A percentile compares a stretch with the other conserved stretches of the same genome.
phyloP scores from a whole-genome alignment of 108 stramenopile species.

The Nannochloropsis oceanica region DNA sequence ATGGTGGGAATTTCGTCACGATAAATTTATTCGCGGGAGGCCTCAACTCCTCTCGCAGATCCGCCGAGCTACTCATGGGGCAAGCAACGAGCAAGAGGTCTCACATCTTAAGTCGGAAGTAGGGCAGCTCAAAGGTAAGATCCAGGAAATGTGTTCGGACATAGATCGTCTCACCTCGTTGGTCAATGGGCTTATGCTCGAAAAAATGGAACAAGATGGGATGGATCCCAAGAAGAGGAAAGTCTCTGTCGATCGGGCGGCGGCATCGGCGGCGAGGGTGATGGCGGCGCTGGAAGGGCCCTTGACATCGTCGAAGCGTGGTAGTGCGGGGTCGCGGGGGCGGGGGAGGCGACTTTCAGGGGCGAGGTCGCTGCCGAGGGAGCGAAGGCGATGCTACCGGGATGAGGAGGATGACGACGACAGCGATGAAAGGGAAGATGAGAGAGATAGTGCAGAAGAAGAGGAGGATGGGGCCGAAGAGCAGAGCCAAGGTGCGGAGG shows the following conservation, averaged over 20 bases:
- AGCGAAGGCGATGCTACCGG: not conserved
- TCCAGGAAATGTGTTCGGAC: not conserved
- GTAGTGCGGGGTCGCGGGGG: not conserved
- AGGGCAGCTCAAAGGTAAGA: not conserved
- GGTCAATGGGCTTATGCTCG: not conserved
- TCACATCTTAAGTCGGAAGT: not conserved
- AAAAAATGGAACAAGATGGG: not conserved
- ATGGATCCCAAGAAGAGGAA: not conserved
- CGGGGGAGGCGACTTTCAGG: not conserved
- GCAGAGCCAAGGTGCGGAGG: not conserved
- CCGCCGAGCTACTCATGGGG: slow-evolving; percentile 31
- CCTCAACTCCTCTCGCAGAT: slow-evolving; percentile 39
- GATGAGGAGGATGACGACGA: not conserved
- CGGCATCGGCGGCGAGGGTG: not conserved
- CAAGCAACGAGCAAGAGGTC: not conserved
- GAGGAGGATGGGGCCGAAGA: not conserved
- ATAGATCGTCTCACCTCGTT: not conserved
- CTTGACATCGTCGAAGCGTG: not conserved
- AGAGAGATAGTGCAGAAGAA: not conserved
- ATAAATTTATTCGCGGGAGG: slow-evolving; percentile 33
- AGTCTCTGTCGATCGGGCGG: not conserved
- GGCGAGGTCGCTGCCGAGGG: no score
- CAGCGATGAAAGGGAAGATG: not conserved
- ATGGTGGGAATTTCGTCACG: slow-evolving; percentile 44
- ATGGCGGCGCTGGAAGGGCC: not conserved